These are phyloP conservation scores for Salicornia ramosissima DNA, from an alignment of 148 eudicot genomes.

Conservation along the genomic window DNA sequence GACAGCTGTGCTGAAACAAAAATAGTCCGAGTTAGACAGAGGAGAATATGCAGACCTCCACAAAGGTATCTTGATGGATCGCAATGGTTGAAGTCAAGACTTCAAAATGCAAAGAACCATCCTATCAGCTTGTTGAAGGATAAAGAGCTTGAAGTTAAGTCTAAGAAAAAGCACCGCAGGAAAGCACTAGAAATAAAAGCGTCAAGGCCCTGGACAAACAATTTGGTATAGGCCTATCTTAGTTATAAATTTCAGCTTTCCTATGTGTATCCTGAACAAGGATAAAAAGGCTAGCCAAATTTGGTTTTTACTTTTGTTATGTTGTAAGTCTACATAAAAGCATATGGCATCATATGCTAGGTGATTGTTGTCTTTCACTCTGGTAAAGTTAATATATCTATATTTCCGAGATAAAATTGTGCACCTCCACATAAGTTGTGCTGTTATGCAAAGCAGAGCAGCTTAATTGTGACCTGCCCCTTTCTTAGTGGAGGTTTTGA, in stretches of 20 bases:
- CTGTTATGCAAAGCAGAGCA: neutral
- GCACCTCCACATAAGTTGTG: neutral
- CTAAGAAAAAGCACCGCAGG: conserved; percentile 29
- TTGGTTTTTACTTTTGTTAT: neutral
- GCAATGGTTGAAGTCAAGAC: conserved; percentile 22
- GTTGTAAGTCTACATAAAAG: neutral
- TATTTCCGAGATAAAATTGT: neutral
- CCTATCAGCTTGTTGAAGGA: conserved; percentile 26
- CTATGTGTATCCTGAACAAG: neutral
- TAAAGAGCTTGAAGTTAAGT: conserved; percentile 26
- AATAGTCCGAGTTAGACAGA: conserved; percentile 28
- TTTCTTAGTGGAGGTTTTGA: too few relatives aligned
- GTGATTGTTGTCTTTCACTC: neutral
- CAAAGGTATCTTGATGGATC: conserved; percentile 44
- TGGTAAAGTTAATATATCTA: neutral
- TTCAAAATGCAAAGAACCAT: conserved; percentile 25
- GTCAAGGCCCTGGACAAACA: conserved; percentile 1
- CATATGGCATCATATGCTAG: neutral
- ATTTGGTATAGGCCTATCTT: conserved; percentile 20
- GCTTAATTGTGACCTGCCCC: neutral
- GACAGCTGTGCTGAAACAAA: conserved; percentile 25
- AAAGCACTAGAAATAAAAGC: conserved; percentile 21
- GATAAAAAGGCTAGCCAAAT: neutral
- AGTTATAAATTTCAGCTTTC: neutral
- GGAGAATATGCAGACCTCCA: conserved; percentile 51